Evolutionary conservation across 768 basidiomycete genomes (phyloP).

Genomic region (Pulveroboletus sp.): DNA sequence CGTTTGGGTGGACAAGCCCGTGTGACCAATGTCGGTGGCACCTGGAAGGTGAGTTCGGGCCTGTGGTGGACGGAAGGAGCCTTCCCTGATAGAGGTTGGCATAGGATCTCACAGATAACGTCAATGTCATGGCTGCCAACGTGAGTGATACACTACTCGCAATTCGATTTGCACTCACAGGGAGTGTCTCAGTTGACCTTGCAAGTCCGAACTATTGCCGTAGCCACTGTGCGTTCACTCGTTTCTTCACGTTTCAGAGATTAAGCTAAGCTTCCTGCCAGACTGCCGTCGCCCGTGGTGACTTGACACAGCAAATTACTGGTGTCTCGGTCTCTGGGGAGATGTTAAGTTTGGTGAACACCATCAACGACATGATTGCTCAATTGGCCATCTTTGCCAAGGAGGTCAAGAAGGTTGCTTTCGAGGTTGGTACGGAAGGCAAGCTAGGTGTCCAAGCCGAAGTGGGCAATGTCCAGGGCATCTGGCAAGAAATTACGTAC

Average conservation of each 20-base stretch:
- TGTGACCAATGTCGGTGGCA: constrained; percentile 92
- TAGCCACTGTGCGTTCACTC: constrained; percentile 66
- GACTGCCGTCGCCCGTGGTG: constrained; percentile 92
- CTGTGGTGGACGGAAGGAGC: background rate
- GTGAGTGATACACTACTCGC: constrained; percentile 37
- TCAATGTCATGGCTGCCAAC: constrained; percentile 94
- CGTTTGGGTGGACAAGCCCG: constrained; percentile 90
- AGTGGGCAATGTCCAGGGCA: constrained; percentile 94
- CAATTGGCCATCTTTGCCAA: constrained; percentile 65
- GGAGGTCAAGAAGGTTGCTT: constrained; percentile 91
- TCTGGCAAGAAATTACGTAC: constrained; percentile 98
- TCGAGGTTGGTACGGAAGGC: constrained; percentile 98
- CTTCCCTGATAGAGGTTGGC: constrained; percentile 10
- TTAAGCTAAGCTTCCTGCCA: constrained; percentile 23
- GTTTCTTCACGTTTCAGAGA: background rate
- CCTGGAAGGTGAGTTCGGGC: constrained; percentile 66
- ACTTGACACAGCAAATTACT: constrained; percentile 88
- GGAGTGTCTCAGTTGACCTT: constrained; percentile 62
- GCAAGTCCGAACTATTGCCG: constrained; percentile 91
- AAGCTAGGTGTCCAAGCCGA: constrained; percentile 97
- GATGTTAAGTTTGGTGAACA: constrained; percentile 93
- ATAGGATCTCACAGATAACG: constrained; percentile 86
- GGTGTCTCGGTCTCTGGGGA: constrained; percentile 93
- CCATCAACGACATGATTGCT: constrained; percentile 89
- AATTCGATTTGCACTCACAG: constrained; percentile 1